Base-by-base conservation (phyloP, 169 alveolate genomes). In the Plasmodium gallinaceum region DNA sequence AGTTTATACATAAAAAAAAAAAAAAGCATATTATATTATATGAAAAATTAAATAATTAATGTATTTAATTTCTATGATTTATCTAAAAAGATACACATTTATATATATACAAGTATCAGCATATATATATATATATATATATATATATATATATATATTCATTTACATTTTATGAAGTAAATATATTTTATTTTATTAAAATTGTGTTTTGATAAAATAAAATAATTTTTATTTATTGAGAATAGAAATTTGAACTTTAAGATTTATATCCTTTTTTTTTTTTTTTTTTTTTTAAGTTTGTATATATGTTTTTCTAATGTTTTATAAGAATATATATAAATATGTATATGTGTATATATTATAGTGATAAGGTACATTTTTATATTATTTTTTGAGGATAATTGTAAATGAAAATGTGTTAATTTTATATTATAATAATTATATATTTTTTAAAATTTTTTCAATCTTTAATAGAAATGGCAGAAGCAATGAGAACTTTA, bases 401-500 rank as follows among this genome's bases (percentile, higher is more conserved):
- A 57, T 14, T 18, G 66, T 57, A 5, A 10, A 57, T 57, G 20
- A 57, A 16, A 57, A 14, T 57, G 32, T 57, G 20, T 16, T 7
- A 14, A 57, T 57, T 57, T 57, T 9, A 14, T 26, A 64, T 9
- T 37, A 9, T 9, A 9, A 39, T 39, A 18, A 24, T 26, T 12
- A 7, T 43, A 9, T 32, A 1, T 52, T 70, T 70, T 24, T 70
- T 26, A 0, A 70, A 52, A 70, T 0, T 68, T 45, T 18, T 68
- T 45, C 26, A 20, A 43, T 7, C 14, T 42, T 52, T 54, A 58
- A 39, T 58, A 93, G 96, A 93, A 89, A 93, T 93, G 96, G 96
- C 96, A 32, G 94, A 93, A 12, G 96, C 96, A 7, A 93, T 93
- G 96, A 93, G 92, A 62, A 65, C 95, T 14, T 66, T 93, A 54